Conservation (phyloP, 352 stramenopile species). For the Phytophthora podocarpi region DNA sequence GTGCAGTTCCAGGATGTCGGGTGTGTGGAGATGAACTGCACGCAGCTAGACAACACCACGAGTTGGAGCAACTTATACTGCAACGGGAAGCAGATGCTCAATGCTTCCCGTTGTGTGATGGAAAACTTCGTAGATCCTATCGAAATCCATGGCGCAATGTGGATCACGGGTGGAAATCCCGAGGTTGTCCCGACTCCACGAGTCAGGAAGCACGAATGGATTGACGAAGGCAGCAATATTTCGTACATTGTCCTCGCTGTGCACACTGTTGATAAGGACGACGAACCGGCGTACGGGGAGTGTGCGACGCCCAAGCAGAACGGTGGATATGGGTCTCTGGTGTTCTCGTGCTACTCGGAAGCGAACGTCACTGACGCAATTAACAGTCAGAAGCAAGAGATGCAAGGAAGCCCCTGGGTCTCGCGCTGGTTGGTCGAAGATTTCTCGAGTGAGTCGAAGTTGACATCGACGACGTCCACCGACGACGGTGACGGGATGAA, state of each 20-base stretch:
- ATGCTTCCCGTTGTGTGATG: constrained; percentile 19
- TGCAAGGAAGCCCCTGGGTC: constrained; percentile 18
- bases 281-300: constrained; percentile 16
- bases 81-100: constrained; percentile 30
- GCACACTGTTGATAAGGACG: constrained; percentile 10
- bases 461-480: not conserved
- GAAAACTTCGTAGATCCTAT: constrained; percentile 1
- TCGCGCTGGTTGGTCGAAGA: constrained; percentile 20
- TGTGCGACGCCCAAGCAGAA: constrained; percentile 9
- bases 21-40: constrained; percentile 25
- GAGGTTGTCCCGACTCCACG: constrained; percentile 12
- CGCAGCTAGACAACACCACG: constrained; percentile 1
- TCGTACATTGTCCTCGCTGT: constrained; percentile 27
- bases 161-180: constrained; percentile 33
- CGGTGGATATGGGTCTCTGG: constrained; percentile 24
- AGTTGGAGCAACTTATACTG: constrained; percentile 27
- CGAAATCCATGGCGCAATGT: constrained; percentile 26
- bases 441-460: not conserved
- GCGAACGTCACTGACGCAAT: constrained; percentile 1
- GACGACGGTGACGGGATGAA: constrained; percentile 6
- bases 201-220: constrained; percentile 18
- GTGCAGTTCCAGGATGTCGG: constrained; percentile 17
- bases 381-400: no score
- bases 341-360: constrained; percentile 20
- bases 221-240: not conserved